Percentiles rank a stretch among this genome's conserved stretches.
Evolutionary conservation across 202 grass and related monocot genomes (phyloP).

Genomic region (Dendrocalamus latiflorus): DNA sequence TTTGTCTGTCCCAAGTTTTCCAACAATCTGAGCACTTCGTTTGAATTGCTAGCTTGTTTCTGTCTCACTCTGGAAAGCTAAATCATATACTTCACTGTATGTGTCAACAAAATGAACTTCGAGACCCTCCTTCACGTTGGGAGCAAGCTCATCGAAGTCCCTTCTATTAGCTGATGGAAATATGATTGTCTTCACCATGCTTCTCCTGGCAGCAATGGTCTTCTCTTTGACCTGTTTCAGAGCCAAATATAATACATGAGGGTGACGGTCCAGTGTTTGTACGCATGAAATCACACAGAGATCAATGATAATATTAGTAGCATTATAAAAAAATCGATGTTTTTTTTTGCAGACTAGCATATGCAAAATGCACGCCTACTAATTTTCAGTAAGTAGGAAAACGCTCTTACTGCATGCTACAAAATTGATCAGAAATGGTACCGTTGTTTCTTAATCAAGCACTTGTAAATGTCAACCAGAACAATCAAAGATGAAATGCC

Average conservation of each 20-base stretch:
- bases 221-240: constrained; percentile 94
- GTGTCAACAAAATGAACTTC: constrained; percentile 86
- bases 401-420: not conserved
- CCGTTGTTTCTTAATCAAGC: not conserved
- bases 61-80: constrained; percentile 51
- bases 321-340: not conserved
- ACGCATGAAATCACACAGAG: not conserved
- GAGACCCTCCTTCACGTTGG: constrained; percentile 85
- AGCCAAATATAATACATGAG: constrained; percentile 2
- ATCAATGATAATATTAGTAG: not conserved
- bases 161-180: constrained; percentile 85
- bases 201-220: constrained; percentile 84
- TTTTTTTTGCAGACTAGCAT: not conserved
- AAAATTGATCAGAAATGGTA: not conserved
- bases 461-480: not conserved
- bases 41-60: constrained; percentile 38
- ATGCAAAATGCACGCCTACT: not conserved
- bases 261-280: not conserved
- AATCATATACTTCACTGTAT: constrained; percentile 65
- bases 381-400: not conserved
- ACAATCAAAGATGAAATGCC: not conserved
- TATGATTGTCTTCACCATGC: constrained; percentile 74
- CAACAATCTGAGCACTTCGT: constrained; percentile 8
- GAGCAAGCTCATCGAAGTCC: constrained; percentile 82
- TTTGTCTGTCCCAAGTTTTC: not conserved